Evolutionary conservation across 2,329 filamentous ascomycete species (phyloP).

Genomic region (Blastomyces emzantsi): DNA sequence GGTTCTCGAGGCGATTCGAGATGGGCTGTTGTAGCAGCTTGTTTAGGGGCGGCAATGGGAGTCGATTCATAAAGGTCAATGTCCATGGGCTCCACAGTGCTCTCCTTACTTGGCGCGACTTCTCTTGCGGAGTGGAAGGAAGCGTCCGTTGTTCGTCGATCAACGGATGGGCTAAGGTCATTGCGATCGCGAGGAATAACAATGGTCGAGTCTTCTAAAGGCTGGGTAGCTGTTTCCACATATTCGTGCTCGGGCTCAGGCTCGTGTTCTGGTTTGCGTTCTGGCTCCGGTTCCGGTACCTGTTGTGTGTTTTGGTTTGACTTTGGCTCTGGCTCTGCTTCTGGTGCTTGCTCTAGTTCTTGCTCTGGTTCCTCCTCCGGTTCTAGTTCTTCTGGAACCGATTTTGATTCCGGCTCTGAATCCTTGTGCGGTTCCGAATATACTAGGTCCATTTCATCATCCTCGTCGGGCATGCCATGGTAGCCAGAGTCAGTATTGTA

Average conservation of each 20-base stretch:
- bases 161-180: slow-evolving; percentile 22
- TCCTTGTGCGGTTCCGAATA: slow-evolving; percentile 10
- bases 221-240: slow-evolving; percentile 28
- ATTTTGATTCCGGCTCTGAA: background rate
- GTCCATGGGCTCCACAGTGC: slow-evolving; percentile 31
- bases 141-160: slow-evolving; percentile 34
- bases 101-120: slow-evolving; percentile 27
- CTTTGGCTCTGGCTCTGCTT: background rate
- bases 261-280: background rate
- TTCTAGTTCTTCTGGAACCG: background rate
- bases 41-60: slow-evolving; percentile 4
- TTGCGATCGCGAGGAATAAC: slow-evolving; percentile 13
- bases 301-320: background rate
- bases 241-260: background rate
- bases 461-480: slow-evolving; percentile 37
- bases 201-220: slow-evolving; percentile 25
- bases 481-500: slow-evolving; percentile 42
- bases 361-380: background rate
- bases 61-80: slow-evolving; percentile 21
- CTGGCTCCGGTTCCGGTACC: background rate
- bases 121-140: slow-evolving; percentile 42
- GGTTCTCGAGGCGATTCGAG: background rate
- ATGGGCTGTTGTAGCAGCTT: background rate
- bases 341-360: background rate
- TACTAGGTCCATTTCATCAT: slow-evolving; percentile 30